Base-by-base conservation (phyloP, 306 rosid species). In the Ceratonia siliqua region DNA sequence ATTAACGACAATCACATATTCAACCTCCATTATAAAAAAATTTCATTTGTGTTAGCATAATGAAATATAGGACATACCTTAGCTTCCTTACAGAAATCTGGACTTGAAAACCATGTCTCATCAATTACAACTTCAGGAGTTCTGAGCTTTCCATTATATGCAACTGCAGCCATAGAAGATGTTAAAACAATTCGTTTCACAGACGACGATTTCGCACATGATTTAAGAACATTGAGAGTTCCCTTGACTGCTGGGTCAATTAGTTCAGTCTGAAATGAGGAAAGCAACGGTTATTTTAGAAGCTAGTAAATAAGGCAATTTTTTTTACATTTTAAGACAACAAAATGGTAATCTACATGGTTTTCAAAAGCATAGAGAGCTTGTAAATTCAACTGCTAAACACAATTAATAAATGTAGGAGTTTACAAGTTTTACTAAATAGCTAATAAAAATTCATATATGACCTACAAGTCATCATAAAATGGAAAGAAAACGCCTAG, bases 221-320 rank as follows among this genome's bases (percentile, higher is more conserved):
- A 68, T 38, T 36, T 68, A 11, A 68, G 74, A 49, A 68, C 39
- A 49, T 68, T 68, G 3, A 68, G 46, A 49, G 74, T 68, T 32
- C 61, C 48, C 20, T 68, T 35, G 20, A 49, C 46, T 9, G 74
- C 62, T 4, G 62, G 62, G 1, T 68, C 74, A 68, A 68, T 33
- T 5, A 68, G 39, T 48, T 50, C 74, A 68, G 17, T 53, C 62
- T 68, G 74, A 32, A 68, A 28, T 49, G 46, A 64, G 36, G 27
- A 41, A 6, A 64, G 21, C n/a, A 65, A 7, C 7, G 25, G 15
- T 25, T 14, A n/a, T n/a, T n/a, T n/a, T n/a, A 11, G 14, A 41
- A 43, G 6, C 7, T 38, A 36, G 49, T 20, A 36, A 62, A 62
- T 12, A 58, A 21, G 33, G 6, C 5, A 11, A 42, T 17, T 18